Conservation (phyloP, 371 early-diverging fungal species). For the Mucor irregularis region DNA sequence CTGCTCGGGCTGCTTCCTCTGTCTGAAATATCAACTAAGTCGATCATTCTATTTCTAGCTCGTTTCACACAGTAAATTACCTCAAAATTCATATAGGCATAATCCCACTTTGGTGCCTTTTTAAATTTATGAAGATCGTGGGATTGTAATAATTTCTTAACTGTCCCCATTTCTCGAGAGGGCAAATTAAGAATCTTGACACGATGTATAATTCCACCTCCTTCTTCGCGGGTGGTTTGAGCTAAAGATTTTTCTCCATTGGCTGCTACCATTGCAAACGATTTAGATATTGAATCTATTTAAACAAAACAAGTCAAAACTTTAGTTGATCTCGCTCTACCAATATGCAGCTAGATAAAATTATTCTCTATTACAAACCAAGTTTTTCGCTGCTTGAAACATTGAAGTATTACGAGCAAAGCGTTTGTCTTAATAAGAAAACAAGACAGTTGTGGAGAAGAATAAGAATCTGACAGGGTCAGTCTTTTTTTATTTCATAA, state of each 20-base stretch:
- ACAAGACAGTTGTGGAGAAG: no score
- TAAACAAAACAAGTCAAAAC: background rate
- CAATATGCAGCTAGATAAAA: background rate
- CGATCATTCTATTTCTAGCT: background rate
- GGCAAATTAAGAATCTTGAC: slow-evolving; percentile 23
- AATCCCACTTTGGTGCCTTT: slow-evolving; percentile 28
- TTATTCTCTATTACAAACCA: background rate
- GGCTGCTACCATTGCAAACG: background rate
- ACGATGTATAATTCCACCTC: slow-evolving; percentile 16
- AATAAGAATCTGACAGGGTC: no score
- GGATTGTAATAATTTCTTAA: slow-evolving; percentile 14
- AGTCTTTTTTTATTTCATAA: no score
- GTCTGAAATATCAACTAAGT: background rate
- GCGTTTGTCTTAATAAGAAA: no score
- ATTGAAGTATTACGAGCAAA: no score
- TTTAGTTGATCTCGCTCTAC: background rate
- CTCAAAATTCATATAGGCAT: slow-evolving; percentile 23
- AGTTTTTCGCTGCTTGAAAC: background rate
- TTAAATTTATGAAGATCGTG: slow-evolving; percentile 10
- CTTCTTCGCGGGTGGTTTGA: no score
- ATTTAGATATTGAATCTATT: no score
- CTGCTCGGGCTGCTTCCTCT: slow-evolving; percentile 7
- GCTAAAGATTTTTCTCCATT: no score
- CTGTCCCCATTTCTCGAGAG: slow-evolving; percentile 5
- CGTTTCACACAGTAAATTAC: no score